Evolutionary conservation across 176 grass and related monocot genomes (phyloP).

Genomic region (Ensete ventricosum): DNA sequence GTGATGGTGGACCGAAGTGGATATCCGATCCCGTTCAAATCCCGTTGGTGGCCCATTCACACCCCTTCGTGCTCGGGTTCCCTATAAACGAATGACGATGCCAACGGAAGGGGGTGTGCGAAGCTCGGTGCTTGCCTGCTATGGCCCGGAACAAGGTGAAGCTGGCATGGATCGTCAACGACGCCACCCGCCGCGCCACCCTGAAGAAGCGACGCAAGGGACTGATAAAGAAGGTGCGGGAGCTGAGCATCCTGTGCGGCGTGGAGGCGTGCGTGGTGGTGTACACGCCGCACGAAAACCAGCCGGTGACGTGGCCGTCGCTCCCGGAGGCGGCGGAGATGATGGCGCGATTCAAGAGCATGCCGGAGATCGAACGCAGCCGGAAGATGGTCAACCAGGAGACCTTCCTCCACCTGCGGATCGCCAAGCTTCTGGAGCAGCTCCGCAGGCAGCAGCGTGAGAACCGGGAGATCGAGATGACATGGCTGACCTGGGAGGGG

Average conservation of each 20-base stretch:
- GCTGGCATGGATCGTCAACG: neutral
- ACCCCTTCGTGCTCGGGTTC: no score
- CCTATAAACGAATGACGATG: no score
- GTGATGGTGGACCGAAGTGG: no score
- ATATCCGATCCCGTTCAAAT: no score
- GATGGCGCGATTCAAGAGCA: slow-evolving; percentile 15
- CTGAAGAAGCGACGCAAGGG: slow-evolving; percentile 8
- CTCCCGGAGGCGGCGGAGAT: neutral
- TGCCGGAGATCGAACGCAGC: slow-evolving; percentile 36
- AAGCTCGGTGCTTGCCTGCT: neutral
- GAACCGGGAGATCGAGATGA: slow-evolving; percentile 24
- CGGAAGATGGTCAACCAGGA: slow-evolving; percentile 41
- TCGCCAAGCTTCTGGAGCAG: slow-evolving; percentile 28
- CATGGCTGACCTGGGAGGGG: slow-evolving; percentile 27
- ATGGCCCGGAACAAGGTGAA: slow-evolving; percentile 6
- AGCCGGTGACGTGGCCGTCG: slow-evolving; percentile 33
- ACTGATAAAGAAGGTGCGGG: slow-evolving; percentile 15
- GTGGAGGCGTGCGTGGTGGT: slow-evolving; percentile 8
- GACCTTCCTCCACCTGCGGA: slow-evolving; percentile 26
- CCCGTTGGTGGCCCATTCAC: no score
- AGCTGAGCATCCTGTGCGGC: slow-evolving; percentile 9
- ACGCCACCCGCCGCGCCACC: neutral
- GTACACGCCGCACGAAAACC: neutral
- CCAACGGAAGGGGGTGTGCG: no score
- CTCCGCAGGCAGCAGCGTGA: slow-evolving; percentile 28